phyloP scores from a whole-genome alignment of 2,329 filamentous ascomycete genomes.

The Calonectria crousiana region DNA sequence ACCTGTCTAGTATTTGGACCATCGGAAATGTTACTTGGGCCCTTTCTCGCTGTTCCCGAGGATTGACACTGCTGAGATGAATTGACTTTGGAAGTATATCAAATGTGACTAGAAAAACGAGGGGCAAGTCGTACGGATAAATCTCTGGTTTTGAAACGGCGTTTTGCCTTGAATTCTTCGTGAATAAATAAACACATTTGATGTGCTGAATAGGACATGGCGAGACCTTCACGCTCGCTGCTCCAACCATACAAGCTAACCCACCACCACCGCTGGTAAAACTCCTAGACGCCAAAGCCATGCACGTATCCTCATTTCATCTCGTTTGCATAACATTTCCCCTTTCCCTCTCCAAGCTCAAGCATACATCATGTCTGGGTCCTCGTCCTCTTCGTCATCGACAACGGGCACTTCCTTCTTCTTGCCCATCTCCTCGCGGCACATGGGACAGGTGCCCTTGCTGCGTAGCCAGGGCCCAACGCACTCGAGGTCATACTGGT shows the following conservation, averaged over 20 bases:
- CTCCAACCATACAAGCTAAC: constrained; percentile 20
- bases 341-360: constrained; percentile 30
- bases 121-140: neutral
- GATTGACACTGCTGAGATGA: neutral
- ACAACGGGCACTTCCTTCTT: constrained; percentile 61
- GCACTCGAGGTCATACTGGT: constrained; percentile 76
- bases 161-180: neutral
- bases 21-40: too few species aligned
- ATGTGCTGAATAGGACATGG: neutral
- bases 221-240: neutral
- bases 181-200: neutral
- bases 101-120: neutral
- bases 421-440: constrained; percentile 69
- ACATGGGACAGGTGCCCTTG: constrained; percentile 75
- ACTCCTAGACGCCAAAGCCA: constrained; percentile 46
- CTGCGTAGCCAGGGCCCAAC: constrained; percentile 74
- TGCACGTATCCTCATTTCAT: constrained; percentile 24
- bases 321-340: neutral
- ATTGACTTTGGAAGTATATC: neutral
- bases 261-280: constrained; percentile 27
- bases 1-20: too few species aligned
- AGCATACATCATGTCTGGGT: constrained; percentile 62
- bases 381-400: constrained; percentile 64
- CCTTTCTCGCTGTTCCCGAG: neutral
- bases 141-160: neutral